A percentile compares a stretch with the other conserved stretches of the same genome.
These are phyloP conservation scores for Polyporus tsugae DNA, from an alignment of 1,284 basidiomycete species.

Conservation along the genomic window DNA sequence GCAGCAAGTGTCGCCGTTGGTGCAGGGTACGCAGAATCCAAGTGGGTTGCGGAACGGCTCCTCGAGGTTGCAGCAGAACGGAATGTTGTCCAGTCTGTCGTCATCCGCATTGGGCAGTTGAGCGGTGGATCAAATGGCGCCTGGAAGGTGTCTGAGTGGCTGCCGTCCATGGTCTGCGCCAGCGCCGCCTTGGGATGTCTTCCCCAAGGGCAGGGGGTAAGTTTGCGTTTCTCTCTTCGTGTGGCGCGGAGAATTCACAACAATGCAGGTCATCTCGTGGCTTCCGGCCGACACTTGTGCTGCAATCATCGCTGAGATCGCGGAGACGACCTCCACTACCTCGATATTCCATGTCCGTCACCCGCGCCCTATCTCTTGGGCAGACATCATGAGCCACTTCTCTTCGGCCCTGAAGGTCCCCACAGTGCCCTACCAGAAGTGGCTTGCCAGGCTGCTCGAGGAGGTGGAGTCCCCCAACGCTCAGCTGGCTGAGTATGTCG, in stretches of 20 bases:
- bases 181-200: slow-evolving; percentile 26
- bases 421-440: neutral
- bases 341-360: slow-evolving; percentile 6
- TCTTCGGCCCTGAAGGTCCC: neutral
- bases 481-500: neutral
- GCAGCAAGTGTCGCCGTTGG: slow-evolving; percentile 34
- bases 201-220: slow-evolving; percentile 22
- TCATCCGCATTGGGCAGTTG: slow-evolving; percentile 40
- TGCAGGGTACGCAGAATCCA: slow-evolving; percentile 38
- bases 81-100: slow-evolving; percentile 26
- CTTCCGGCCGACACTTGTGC: neutral
- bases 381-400: slow-evolving; percentile 7
- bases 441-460: neutral
- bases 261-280: neutral
- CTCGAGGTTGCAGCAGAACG: slow-evolving; percentile 29
- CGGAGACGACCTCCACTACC: neutral
- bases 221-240: neutral
- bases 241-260: neutral
- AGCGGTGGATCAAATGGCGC: slow-evolving; percentile 40
- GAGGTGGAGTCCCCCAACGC: neutral
- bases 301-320: neutral
- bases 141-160: slow-evolving; percentile 43
- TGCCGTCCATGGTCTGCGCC: slow-evolving; percentile 42
- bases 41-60: slow-evolving; percentile 40
- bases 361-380: slow-evolving; percentile 4